A percentile compares a stretch with the other conserved stretches of the same genome.
phyloP scores from a whole-genome alignment of 306 rosid species.

The Vigna nakashimae region DNA sequence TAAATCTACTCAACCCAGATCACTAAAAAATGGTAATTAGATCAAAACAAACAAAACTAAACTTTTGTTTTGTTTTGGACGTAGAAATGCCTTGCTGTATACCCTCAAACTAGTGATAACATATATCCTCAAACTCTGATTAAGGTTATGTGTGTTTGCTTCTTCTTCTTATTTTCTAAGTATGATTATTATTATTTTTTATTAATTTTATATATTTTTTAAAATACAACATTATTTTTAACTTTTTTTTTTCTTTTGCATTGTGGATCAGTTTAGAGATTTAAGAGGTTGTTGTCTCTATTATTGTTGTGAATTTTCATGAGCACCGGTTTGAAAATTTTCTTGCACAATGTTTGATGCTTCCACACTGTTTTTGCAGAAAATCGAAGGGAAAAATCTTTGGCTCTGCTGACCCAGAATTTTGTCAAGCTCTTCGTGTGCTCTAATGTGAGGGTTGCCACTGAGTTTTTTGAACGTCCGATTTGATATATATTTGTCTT shows the following conservation, averaged over 20 bases:
- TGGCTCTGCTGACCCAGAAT: constrained; percentile 90
- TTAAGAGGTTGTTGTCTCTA: background rate
- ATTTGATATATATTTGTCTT: background rate
- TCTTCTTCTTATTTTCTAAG: no score
- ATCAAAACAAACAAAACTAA: background rate
- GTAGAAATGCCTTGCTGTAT: background rate
- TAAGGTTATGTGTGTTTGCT: no score
- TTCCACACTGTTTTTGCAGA: constrained; percentile 55
- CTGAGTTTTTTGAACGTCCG: background rate
- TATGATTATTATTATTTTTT: no score
- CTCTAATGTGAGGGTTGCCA: constrained; percentile 65
- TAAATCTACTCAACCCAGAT: constrained; percentile 35
- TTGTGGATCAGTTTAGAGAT: background rate
- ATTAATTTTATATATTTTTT: no score
- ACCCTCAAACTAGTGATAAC: no score
- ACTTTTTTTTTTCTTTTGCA: no score
- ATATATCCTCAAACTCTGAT: no score
- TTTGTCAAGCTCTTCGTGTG: constrained; percentile 93
- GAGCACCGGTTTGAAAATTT: background rate
- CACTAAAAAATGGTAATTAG: constrained; percentile 56
- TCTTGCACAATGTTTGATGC: background rate
- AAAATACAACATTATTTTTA: background rate
- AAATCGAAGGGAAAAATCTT: constrained; percentile 83
- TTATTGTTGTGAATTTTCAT: background rate
- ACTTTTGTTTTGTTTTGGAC: background rate